Evolutionary conservation across 192 early-diverging fungal species (phyloP).

Genomic region (Umbelopsis sp.): DNA sequence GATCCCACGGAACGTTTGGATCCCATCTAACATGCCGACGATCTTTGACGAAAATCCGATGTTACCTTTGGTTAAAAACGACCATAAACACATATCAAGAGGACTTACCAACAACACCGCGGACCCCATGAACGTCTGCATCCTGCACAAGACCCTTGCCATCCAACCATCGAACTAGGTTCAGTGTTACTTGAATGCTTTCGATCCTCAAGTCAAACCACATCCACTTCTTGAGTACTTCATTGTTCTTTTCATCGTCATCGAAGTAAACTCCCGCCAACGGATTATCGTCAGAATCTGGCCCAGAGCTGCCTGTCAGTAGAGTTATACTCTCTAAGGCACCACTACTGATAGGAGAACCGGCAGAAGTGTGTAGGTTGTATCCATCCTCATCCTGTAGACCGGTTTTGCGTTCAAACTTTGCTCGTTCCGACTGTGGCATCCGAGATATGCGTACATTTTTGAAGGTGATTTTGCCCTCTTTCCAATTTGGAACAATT

Average conservation of each 20-base stretch:
- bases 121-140: constrained; percentile 82
- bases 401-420: constrained; percentile 33
- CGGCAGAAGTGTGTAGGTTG: background rate
- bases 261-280: constrained; percentile 30
- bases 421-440: constrained; percentile 36
- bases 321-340: background rate
- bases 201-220: constrained; percentile 82
- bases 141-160: constrained; percentile 82
- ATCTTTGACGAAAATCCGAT: constrained; percentile 47
- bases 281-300: constrained; percentile 25
- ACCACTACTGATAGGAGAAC: background rate
- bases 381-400: constrained; percentile 19
- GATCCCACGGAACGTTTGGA: constrained; percentile 57
- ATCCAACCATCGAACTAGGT: constrained; percentile 88
- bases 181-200: constrained; percentile 81
- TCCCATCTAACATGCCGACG: constrained; percentile 82
- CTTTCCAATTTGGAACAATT: constrained; percentile 90
- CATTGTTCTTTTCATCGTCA: constrained; percentile 30
- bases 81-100: background rate
- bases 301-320: background rate
- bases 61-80: too few relatives aligned
- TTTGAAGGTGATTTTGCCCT: constrained; percentile 81
- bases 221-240: constrained; percentile 36
- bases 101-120: constrained; percentile 75
- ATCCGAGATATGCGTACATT: constrained; percentile 71